Conservation (phyloP, 805 yeast species). For the Candida boleticola region DNA sequence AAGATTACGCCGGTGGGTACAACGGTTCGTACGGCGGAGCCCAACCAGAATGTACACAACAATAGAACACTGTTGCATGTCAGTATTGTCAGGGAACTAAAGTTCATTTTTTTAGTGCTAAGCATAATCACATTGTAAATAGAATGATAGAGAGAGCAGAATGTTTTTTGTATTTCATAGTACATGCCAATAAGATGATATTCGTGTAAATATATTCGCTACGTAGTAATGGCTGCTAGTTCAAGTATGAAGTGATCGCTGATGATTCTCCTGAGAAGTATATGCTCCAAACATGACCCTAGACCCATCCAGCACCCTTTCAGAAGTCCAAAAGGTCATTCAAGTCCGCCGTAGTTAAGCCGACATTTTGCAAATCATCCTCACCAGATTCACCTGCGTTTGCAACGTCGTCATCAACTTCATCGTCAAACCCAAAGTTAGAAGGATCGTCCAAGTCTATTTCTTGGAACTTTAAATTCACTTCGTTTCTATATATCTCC, state of each 20-base stretch:
- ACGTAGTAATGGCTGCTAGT: no score
- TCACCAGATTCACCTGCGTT: conserved; percentile 11
- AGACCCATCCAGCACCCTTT: no score
- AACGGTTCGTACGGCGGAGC: conserved; percentile 10
- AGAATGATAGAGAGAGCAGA: background rate
- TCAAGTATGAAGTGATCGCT: no score
- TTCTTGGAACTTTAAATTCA: conserved; percentile 13
- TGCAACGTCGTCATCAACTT: conserved; percentile 11
- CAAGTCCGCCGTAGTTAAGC: conserved; percentile 33
- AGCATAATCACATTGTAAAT: conserved; percentile 2
- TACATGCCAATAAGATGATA: background rate
- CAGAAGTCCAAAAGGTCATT: conserved; percentile 34
- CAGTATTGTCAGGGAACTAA: no score
- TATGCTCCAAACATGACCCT: no score
- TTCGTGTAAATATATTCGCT: background rate
- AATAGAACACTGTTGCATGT: conserved; percentile 17
- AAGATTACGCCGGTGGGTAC: conserved; percentile 10
- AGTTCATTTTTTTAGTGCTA: conserved; percentile 1
- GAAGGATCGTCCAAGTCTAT: conserved; percentile 11
- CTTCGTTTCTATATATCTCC: conserved; percentile 10
- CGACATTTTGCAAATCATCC: conserved; percentile 16
- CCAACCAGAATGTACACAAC: conserved; percentile 38
- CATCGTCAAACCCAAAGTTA: conserved; percentile 7
- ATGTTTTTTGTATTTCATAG: conserved; percentile 7
- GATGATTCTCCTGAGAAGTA: no score